Conservation (phyloP, 1,284 basidiomycete species). For the Heterobasidion occidentale region DNA sequence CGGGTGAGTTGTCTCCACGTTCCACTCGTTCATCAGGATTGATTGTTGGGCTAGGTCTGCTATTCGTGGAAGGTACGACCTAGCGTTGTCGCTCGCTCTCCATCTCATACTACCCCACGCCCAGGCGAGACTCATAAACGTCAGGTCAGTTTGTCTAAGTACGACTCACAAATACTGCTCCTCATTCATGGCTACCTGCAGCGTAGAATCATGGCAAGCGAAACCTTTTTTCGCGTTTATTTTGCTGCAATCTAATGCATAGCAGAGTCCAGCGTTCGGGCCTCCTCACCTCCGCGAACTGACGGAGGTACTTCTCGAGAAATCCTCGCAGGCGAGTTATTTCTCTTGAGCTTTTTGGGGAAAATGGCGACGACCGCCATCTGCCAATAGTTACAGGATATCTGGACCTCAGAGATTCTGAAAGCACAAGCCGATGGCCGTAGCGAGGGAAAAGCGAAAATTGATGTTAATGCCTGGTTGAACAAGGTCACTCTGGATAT, state of each 20-base stretch:
- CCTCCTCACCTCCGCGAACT: slow-evolving; percentile 22
- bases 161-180: neutral
- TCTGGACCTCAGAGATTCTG: slow-evolving; percentile 8
- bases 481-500: slow-evolving; percentile 39
- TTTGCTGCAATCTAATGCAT: neutral
- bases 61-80: slow-evolving; percentile 31
- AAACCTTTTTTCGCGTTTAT: neutral
- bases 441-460: neutral
- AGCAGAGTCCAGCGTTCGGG: slow-evolving; percentile 25
- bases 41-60: slow-evolving; percentile 21
- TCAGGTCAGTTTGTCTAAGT: slow-evolving; percentile 26
- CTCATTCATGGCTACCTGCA: neutral
- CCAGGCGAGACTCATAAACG: slow-evolving; percentile 33
- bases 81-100: neutral
- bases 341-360: neutral
- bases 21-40: too few relatives aligned
- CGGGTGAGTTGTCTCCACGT: slow-evolving; percentile 20
- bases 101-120: neutral
- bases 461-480: slow-evolving; percentile 33
- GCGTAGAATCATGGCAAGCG: slow-evolving; percentile 4
- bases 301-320: slow-evolving; percentile 23
- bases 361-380: neutral
- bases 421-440: too few relatives aligned
- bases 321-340: slow-evolving; percentile 16
- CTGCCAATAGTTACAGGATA: slow-evolving; percentile 17